A percentile compares a stretch with the other conserved stretches of the same genome.
Evolutionary conservation across 1,284 basidiomycete species (phyloP).

Genomic region (Boletellus dicymbophilus): DNA sequence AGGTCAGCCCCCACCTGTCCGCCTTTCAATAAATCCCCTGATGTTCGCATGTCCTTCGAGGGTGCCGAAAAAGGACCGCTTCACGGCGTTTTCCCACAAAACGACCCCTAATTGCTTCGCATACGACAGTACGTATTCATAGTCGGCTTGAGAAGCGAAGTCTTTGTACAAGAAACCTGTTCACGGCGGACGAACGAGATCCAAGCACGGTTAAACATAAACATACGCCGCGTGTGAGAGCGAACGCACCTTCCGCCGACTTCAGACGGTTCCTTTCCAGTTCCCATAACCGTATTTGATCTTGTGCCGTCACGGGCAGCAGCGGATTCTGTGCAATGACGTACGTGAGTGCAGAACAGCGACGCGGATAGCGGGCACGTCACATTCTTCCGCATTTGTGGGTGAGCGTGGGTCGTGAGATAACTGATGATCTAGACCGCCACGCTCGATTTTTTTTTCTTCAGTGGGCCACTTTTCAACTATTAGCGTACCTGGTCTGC

Average conservation of each 20-base stretch:
- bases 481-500: constrained; percentile 79
- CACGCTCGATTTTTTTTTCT: no score
- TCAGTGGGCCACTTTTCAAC: no score
- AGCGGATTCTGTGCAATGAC: constrained; percentile 69
- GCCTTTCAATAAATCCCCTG: constrained; percentile 76
- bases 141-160: constrained; percentile 86
- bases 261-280: constrained; percentile 92
- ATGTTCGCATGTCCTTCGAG: constrained; percentile 80
- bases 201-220: constrained; percentile 16
- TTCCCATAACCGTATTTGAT: constrained; percentile 99
- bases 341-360: constrained; percentile 18
- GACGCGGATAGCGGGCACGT: constrained; percentile 24
- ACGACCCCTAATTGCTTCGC: constrained; percentile 83
- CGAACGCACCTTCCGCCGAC: constrained; percentile 73
- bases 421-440: constrained; percentile 88
- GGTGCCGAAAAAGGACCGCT: constrained; percentile 84
- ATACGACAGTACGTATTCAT: constrained; percentile 85
- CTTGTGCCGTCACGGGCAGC: constrained; percentile 94
- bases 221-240: constrained; percentile 13
- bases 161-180: constrained; percentile 87
- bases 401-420: constrained; percentile 92
- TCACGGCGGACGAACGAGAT: background rate
- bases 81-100: constrained; percentile 71
- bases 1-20: constrained; percentile 45
- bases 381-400: constrained; percentile 96